These are phyloP conservation scores for Kluyveromyces siamensis DNA, from an alignment of 805 yeast genomes.

Conservation along the genomic window DNA sequence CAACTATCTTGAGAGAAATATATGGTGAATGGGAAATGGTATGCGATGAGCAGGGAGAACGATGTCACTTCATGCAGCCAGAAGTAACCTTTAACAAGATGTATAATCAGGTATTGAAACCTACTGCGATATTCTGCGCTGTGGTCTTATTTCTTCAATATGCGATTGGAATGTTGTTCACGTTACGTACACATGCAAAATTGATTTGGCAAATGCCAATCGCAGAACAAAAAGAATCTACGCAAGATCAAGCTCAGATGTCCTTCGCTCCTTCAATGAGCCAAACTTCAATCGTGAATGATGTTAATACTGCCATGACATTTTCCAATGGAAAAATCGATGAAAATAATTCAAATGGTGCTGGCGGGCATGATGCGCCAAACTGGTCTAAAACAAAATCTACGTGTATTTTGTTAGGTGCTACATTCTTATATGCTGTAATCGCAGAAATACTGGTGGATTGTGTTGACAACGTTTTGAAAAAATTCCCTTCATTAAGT, in stretches of 20 bases:
- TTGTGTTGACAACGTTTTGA: constrained; percentile 81
- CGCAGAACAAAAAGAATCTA: constrained; percentile 14
- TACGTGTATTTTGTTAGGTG: constrained; percentile 67
- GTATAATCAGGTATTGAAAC: constrained; percentile 62
- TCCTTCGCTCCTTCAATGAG: neutral
- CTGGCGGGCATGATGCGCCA: constrained; percentile 92
- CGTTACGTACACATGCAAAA: constrained; percentile 93
- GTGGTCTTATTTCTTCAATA: constrained; percentile 74
- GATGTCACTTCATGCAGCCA: constrained; percentile 73
- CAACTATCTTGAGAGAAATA: constrained; percentile 81
- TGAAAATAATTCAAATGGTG: constrained; percentile 20
- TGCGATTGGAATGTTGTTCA: constrained; percentile 82
- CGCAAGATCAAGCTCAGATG: constrained; percentile 2
- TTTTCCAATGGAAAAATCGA: constrained; percentile 3
- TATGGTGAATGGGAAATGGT: constrained; percentile 78
- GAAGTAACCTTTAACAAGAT: constrained; percentile 60
- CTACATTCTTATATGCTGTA: constrained; percentile 81
- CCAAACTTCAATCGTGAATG: neutral
- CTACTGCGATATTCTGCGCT: constrained; percentile 77
- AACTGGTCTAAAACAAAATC: constrained; percentile 90
- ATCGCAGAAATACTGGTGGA: constrained; percentile 93
- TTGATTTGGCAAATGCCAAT: constrained; percentile 82
- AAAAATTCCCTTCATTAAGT: constrained; percentile 60
- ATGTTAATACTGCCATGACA: neutral
- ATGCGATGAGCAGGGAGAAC: constrained; percentile 38